Evolutionary conservation across 306 rosid genomes (phyloP).

Genomic region (Senna siamea): DNA sequence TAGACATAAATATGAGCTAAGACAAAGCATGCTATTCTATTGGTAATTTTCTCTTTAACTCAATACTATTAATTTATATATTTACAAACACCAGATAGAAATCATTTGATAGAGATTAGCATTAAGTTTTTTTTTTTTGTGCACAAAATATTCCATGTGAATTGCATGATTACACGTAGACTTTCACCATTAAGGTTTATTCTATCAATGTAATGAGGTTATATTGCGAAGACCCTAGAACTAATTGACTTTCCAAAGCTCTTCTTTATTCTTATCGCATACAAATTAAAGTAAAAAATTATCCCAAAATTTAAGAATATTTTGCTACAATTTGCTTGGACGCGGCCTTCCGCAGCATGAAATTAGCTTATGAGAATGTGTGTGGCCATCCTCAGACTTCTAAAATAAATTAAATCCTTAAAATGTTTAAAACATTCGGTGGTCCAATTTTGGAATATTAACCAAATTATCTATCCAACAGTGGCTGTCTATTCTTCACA

Average conservation of each 20-base stretch:
- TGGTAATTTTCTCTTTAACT: not conserved
- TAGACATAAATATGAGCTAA: conserved; percentile 5
- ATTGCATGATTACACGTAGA: conserved; percentile 21
- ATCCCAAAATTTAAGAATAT: conserved; percentile 13
- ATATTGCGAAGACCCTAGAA: conserved; percentile 13
- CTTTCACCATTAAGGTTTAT: conserved; percentile 26
- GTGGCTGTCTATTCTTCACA: conserved; percentile 38
- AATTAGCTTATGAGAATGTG: conserved; percentile 29
- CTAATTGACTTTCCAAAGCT: conserved; percentile 33
- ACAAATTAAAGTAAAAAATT: not conserved
- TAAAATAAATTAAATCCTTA: not conserved
- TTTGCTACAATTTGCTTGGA: conserved; percentile 34
- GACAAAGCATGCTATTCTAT: not conserved
- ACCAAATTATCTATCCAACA: conserved; percentile 39
- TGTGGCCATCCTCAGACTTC: conserved; percentile 24
- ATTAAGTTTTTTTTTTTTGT: not conserved
- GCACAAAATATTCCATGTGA: conserved; percentile 21
- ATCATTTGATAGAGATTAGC: conserved; percentile 35
- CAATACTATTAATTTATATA: not conserved
- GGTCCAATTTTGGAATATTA: not conserved
- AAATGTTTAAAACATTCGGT: conserved; percentile 27
- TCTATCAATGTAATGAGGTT: conserved; percentile 17
- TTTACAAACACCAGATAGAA: conserved; percentile 27
- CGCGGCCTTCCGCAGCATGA: conserved; percentile 60
- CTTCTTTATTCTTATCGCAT: conserved; percentile 29